Evolutionary conservation across 2,329 filamentous ascomycete genomes (phyloP).

Genomic region (Lachnellula arida): DNA sequence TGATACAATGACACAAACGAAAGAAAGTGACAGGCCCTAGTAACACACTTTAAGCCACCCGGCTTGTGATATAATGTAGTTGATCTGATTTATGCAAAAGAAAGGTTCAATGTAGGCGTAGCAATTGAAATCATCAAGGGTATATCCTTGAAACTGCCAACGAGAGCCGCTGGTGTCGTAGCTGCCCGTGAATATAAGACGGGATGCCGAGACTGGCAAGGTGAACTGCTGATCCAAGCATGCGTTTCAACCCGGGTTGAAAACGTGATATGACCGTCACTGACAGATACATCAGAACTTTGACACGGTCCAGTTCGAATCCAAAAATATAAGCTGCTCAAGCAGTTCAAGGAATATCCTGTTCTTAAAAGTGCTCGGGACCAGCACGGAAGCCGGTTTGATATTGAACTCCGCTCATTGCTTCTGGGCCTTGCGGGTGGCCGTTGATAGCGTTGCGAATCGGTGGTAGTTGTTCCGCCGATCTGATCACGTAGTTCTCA

Average conservation of each 20-base stretch:
- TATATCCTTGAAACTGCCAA: neutral
- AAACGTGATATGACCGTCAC: too few relatives aligned
- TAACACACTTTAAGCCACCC: constrained; percentile 4
- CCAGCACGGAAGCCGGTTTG: constrained; percentile 22
- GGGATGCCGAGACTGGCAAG: neutral
- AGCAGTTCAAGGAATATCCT: neutral
- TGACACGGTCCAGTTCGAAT: neutral
- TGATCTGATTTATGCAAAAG: neutral
- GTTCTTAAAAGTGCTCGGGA: constrained; percentile 9
- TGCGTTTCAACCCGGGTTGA: neutral
- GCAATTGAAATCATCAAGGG: neutral
- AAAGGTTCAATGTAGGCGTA: neutral
- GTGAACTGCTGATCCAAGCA: neutral
- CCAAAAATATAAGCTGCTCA: neutral
- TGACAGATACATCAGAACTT: neutral
- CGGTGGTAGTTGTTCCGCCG: constrained; percentile 43
- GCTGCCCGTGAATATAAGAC: neutral
- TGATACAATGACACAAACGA: constrained; percentile 7
- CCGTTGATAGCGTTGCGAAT: constrained; percentile 45
- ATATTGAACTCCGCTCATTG: constrained; percentile 64
- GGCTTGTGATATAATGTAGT: neutral
- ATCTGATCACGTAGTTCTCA: constrained; percentile 31
- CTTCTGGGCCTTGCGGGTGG: constrained; percentile 41
- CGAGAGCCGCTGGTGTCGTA: too few relatives aligned
- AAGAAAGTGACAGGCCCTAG: neutral